phyloP scores from a whole-genome alignment of 1,284 basidiomycete genomes.

The Xanthoconium separans region DNA sequence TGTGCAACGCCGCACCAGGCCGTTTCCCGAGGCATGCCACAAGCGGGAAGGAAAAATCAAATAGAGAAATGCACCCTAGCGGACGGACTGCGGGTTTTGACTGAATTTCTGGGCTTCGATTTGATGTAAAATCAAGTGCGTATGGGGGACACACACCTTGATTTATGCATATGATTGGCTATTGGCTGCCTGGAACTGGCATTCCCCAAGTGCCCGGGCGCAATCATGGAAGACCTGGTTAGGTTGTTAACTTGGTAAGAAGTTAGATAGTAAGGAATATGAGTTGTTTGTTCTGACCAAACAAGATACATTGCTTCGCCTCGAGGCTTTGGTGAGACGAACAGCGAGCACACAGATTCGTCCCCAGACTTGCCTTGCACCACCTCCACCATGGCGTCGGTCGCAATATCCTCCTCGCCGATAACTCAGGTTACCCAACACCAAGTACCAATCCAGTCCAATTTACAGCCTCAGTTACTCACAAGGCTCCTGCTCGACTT shows the following conservation, averaged over 20 bases:
- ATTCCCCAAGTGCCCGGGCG: constrained; percentile 1
- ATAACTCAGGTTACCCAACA: constrained; percentile 84
- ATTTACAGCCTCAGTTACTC: constrained; percentile 79
- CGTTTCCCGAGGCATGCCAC: constrained; percentile 5
- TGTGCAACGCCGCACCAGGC: constrained; percentile 8
- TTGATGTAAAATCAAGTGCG: constrained; percentile 14
- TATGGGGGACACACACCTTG: constrained; percentile 8
- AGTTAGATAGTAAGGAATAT: constrained; percentile 2
- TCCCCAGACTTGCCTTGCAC: constrained; percentile 13
- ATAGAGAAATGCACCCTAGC: constrained; percentile 14
- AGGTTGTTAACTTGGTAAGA: background rate
- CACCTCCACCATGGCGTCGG: constrained; percentile 43
- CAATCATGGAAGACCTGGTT: constrained; percentile 4
- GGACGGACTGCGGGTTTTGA: background rate
- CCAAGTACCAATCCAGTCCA: constrained; percentile 60
- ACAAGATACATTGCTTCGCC: constrained; percentile 26
- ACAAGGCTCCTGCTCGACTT: constrained; percentile 90
- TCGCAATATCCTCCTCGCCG: constrained; percentile 64
- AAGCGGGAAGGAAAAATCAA: constrained; percentile 22
- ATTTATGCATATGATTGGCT: background rate
- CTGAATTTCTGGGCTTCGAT: constrained; percentile 6
- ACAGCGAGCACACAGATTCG: constrained; percentile 14
- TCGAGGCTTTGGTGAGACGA: constrained; percentile 33
- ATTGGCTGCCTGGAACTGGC: background rate
- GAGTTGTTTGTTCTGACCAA: constrained; percentile 33